Evolutionary conservation across 2,329 filamentous ascomycete genomes (phyloP), one percentile per base, ranked within the genome.

Genomic region (Claviceps sp.): DNA sequence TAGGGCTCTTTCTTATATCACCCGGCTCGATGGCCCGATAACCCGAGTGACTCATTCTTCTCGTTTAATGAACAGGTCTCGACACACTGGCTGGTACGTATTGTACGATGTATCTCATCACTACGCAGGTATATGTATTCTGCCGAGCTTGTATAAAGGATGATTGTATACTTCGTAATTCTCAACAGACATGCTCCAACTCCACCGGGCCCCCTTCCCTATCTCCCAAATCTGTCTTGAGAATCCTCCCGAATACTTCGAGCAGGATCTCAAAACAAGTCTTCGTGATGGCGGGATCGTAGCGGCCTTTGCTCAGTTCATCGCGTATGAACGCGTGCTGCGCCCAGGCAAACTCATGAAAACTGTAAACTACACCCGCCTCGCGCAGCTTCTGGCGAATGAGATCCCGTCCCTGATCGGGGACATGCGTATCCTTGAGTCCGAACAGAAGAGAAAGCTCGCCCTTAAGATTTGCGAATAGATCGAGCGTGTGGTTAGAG

Each of bases 251-350:
- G 68, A 96, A 96, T 54, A 95, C 63, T 71, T 96, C 90, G 16
- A 93, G 73, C 60, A 96, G 69, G 67, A 96, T 85, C 73, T 95
- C 87, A 64, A 95, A 95, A 71, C 90, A 95, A 39, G 91, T 79
- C 64, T 89, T 91, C 4, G 83, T 82, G 53, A 96, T 76, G 19
- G 87, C 88, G 1, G 90, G 87, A 65, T 96, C 90, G 63, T 95
- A 96, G 26, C 90, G 77, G n/a, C 89, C 90, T 70, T 95, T 95
- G 67, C 85, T 89, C 54, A 93, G 73, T 72, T 96, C 90, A 62
- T 96, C 90, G 17, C 90, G 78, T 65, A 96, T 94, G 64, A 96
- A 96, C 5, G 90, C 90, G 71, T 95, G 90, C 68, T 95, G 90
- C 3, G 90, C 89, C 81, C 88, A 91, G n/a, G 88, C 87, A 57